Evolutionary conservation across 1,139 yeast genomes (phyloP).

Genomic region (Kurtzmaniella natalensis): DNA sequence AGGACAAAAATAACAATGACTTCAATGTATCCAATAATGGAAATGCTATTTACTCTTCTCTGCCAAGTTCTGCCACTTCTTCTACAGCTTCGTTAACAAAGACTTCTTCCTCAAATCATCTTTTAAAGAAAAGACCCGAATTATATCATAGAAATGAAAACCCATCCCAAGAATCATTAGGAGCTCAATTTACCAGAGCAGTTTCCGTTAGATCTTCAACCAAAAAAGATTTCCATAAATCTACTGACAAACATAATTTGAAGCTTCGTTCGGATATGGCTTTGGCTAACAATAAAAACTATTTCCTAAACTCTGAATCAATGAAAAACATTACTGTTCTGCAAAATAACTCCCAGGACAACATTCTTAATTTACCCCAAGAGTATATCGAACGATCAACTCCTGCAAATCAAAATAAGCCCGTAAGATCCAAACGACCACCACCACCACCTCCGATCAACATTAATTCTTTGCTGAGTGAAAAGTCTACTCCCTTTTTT

Average conservation of each 20-base stretch:
- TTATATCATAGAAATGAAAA: slow-evolving; percentile 6
- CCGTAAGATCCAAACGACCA: not conserved
- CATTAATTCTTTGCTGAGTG: not conserved
- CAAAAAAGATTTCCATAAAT: slow-evolving; percentile 34
- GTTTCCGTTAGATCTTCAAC: slow-evolving; percentile 38
- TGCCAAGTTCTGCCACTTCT: slow-evolving; percentile 6
- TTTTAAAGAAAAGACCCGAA: slow-evolving; percentile 3
- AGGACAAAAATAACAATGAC: not conserved
- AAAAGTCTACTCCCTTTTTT: not conserved
- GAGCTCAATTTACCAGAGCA: slow-evolving; percentile 24
- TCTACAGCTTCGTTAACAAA: slow-evolving; percentile 6
- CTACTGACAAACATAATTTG: slow-evolving; percentile 28
- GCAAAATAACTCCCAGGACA: slow-evolving; percentile 6
- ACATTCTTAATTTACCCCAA: slow-evolving; percentile 28
- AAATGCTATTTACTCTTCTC: slow-evolving; percentile 2
- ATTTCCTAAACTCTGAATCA: slow-evolving; percentile 14
- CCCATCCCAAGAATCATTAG: slow-evolving; percentile 22
- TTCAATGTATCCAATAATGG: not conserved
- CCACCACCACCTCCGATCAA: slow-evolving; percentile 1
- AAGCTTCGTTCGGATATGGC: slow-evolving; percentile 8
- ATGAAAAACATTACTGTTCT: slow-evolving; percentile 8
- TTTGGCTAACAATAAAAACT: slow-evolving; percentile 18
- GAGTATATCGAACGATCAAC: slow-evolving; percentile 20
- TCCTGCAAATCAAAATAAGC: not conserved
- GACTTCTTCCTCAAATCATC: not conserved